phyloP scores from a whole-genome alignment of 805 yeast genomes.

The Saccharomycopsis fodiens region DNA sequence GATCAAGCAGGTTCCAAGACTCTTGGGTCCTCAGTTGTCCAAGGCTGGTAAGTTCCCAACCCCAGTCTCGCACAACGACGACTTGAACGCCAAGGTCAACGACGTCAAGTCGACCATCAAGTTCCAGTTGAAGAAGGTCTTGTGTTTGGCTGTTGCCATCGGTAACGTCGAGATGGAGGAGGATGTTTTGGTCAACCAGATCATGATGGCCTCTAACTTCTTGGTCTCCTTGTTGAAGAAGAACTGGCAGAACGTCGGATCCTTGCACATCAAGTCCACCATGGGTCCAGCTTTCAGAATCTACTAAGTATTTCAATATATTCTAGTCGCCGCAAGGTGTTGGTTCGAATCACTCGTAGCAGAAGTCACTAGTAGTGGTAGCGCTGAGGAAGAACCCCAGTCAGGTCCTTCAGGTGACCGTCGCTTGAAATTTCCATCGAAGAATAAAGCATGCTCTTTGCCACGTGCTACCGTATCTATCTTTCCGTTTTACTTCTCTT shows the following conservation, averaged over 20 bases:
- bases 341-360: no score
- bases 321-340: no score
- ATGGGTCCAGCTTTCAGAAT: conserved; percentile 99
- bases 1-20: conserved; percentile 99
- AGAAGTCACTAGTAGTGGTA: no score
- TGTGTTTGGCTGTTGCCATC: conserved; percentile 98
- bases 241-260: conserved; percentile 99
- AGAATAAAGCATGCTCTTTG: no score
- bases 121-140: conserved; percentile 99
- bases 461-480: no score
- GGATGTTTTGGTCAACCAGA: conserved; percentile 92
- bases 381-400: no score
- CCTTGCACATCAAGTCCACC: conserved; percentile 96
- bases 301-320: conserved; percentile 51
- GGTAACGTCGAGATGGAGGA: conserved; percentile 99
- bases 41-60: conserved; percentile 99
- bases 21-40: conserved; percentile 99
- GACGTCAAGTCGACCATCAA: conserved; percentile 99
- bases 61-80: conserved; percentile 99
- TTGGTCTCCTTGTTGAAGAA: conserved; percentile 97
- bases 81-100: conserved; percentile 87
- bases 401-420: no score
- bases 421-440: no score
- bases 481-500: no score
- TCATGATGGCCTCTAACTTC: conserved; percentile 98